A percentile compares a stretch with the other conserved stretches of the same genome.
Conservation (phyloP, 495 filamentous ascomycete species). For the Patellaria atrata region DNA sequence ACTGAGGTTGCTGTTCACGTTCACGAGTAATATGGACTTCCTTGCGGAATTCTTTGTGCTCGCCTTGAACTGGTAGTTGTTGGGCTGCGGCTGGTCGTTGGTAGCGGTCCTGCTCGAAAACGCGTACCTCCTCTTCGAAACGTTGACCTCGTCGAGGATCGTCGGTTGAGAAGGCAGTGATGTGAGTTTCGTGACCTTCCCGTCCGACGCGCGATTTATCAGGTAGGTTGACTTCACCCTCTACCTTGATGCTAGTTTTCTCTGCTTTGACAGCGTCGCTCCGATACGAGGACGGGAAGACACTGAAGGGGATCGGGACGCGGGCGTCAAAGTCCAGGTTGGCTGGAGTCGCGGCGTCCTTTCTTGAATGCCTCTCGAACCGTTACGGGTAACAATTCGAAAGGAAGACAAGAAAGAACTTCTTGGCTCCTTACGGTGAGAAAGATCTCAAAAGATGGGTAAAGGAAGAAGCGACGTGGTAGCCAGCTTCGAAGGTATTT, state of each 20-base stretch:
- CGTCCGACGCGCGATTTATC: slow-evolving; percentile 68
- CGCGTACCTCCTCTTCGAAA: slow-evolving; percentile 50
- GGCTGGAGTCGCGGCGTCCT: slow-evolving; percentile 69
- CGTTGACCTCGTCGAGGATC: slow-evolving; percentile 41
- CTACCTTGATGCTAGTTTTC: slow-evolving; percentile 66
- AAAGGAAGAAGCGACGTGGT: slow-evolving; percentile 5
- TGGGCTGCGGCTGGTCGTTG: slow-evolving; percentile 13
- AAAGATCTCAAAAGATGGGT: slow-evolving; percentile 11
- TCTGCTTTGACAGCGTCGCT: slow-evolving; percentile 66
- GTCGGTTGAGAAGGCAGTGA: slow-evolving; percentile 47
- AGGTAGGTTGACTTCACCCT: slow-evolving; percentile 78
- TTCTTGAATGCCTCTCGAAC: slow-evolving; percentile 92
- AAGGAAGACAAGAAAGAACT: slow-evolving; percentile 91
- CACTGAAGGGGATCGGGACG: slow-evolving; percentile 97
- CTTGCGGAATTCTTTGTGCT: slow-evolving; percentile 18
- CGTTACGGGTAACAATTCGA: slow-evolving; percentile 58
- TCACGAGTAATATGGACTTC: slow-evolving; percentile 25
- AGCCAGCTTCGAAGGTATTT: slow-evolving; percentile 15
- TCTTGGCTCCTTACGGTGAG: slow-evolving; percentile 44
- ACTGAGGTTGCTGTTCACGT: slow-evolving; percentile 14
- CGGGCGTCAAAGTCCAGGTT: slow-evolving; percentile 99
- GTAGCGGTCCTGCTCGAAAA: slow-evolving; percentile 26
- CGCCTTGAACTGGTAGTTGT: slow-evolving; percentile 12
- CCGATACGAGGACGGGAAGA: slow-evolving; percentile 98
- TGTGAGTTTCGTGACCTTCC: slow-evolving; percentile 68